Base-by-base conservation (phyloP, 2,329 filamentous ascomycete species). In the Ophiocordyceps camponoti-saundersi region DNA sequence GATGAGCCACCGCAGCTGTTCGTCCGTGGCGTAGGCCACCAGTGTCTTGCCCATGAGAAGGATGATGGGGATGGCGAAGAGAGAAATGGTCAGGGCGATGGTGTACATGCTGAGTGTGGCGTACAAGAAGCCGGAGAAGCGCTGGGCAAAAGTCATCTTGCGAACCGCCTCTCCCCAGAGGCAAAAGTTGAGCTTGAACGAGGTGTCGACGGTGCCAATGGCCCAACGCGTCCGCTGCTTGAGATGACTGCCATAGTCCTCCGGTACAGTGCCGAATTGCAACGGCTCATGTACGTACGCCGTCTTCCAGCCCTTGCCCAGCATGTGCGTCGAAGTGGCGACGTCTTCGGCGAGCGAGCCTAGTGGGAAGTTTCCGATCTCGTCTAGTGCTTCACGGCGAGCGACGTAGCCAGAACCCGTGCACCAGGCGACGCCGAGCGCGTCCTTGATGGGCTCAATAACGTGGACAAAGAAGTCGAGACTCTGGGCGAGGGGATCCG, bases 331-430 rank as follows among this genome's bases (percentile, higher is more conserved):
- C 6, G 75, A 79, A 3, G 72, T 78, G 44, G 68, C 71, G 2
- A 77, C 70, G 54, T 82, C 78, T 56, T 82, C 78, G 5, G 74
- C 71, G 8, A 80, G 61, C 5, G 73, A 77, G 15, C 70, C 74
- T 1, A 73, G 66, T 0, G 77, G 77, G 51, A 78, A 80, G 52
- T 77, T 74, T 53, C 75, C 77, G 49, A 81, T 79, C 20, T 72
- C 66, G 18, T 77, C 71, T 4, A 82, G 63, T 6, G 78, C 77
- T 46, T 68, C 60, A n/a, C 77, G 73, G 3, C 77, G 73, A 26
- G 72, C 68, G 5, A 76, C 62, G 52, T 78, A 81, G 7, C 78
- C 78, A 6, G 77, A 80, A 5, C 78, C 77, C n/a, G 73, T 77
- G 53, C 75, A 79, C 70, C 75, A 77, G n/a, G 75, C 75, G 5